Conservation (phyloP, 148 eudicot species). For the Rhododendron ferrugineum region DNA sequence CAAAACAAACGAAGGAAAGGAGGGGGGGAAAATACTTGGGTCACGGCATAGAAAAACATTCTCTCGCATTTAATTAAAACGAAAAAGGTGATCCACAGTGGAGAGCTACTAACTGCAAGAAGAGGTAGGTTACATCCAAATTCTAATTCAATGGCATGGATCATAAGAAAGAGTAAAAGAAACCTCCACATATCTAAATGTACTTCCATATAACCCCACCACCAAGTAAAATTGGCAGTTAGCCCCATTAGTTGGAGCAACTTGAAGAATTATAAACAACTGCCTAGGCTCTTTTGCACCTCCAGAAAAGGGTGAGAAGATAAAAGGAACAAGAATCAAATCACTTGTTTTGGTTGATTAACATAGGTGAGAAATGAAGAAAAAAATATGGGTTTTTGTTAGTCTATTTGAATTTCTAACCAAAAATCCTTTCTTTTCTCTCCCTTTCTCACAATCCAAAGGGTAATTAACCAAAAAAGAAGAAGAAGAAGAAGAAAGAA, state of each 20-base stretch:
- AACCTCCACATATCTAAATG: not conserved
- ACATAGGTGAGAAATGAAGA: not conserved
- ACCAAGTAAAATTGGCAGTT: not conserved
- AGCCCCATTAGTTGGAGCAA: not conserved
- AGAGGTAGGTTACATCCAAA: not conserved
- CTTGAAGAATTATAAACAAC: not conserved
- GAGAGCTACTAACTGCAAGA: not conserved
- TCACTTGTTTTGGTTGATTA: not conserved
- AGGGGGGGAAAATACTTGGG: not conserved
- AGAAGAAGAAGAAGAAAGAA: not conserved
- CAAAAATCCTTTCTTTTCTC: not conserved
- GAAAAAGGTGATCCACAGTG: not conserved
- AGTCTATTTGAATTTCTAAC: not conserved
- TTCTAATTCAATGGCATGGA: not conserved
- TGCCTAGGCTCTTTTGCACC: not conserved
- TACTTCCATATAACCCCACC: not conserved
- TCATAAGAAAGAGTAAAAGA: not conserved
- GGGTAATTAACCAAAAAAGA: not conserved
- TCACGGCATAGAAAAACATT: not conserved
- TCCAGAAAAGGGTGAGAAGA: not conserved
- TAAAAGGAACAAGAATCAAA: not conserved
- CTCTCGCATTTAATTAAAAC: not conserved
- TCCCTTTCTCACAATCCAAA: not conserved
- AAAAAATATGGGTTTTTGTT: not conserved
- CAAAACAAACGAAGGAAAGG: not conserved